Conservation (phyloP, 768 basidiomycete species). For the Amanita muscaria region DNA sequence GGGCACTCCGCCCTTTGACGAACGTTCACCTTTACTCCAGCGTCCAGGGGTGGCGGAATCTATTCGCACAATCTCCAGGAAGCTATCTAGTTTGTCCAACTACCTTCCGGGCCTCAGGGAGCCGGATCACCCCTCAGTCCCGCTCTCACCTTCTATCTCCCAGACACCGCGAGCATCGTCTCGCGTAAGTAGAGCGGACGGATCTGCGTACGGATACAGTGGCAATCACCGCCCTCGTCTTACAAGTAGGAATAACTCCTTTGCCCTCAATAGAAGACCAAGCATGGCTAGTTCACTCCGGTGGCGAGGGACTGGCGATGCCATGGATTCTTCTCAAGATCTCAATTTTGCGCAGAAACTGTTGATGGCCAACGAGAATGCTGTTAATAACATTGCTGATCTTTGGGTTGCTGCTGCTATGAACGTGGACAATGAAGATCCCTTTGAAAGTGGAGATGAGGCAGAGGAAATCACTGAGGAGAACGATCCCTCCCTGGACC, state of each 20-base stretch:
- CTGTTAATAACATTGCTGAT: constrained; percentile 91
- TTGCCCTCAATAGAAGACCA: constrained; percentile 37
- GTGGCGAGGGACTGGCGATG: constrained; percentile 40
- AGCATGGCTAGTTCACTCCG: constrained; percentile 48
- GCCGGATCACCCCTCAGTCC: constrained; percentile 33
- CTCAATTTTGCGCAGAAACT: constrained; percentile 85
- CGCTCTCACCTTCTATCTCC: constrained; percentile 32
- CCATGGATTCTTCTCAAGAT: constrained; percentile 37
- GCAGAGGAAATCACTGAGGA: constrained; percentile 18
- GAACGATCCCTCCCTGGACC: background rate
- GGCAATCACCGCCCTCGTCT: constrained; percentile 48
- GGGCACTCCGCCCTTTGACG: constrained; percentile 38
- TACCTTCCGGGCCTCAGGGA: constrained; percentile 44
- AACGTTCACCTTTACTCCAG: constrained; percentile 30
- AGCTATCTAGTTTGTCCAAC: constrained; percentile 54
- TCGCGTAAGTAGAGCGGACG: constrained; percentile 52
- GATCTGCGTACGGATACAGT: constrained; percentile 75
- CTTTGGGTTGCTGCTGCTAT: constrained; percentile 97
- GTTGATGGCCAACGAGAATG: constrained; percentile 89
- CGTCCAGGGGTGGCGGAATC: constrained; percentile 32
- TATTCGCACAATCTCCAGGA: constrained; percentile 41
- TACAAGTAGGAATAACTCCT: constrained; percentile 31
- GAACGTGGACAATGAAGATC: constrained; percentile 87
- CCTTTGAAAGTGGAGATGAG: constrained; percentile 50
- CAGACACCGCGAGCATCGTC: constrained; percentile 40